These are phyloP conservation scores for Volvox carteri DNA, from an alignment of 163 green algal species.

Conservation along the genomic window DNA sequence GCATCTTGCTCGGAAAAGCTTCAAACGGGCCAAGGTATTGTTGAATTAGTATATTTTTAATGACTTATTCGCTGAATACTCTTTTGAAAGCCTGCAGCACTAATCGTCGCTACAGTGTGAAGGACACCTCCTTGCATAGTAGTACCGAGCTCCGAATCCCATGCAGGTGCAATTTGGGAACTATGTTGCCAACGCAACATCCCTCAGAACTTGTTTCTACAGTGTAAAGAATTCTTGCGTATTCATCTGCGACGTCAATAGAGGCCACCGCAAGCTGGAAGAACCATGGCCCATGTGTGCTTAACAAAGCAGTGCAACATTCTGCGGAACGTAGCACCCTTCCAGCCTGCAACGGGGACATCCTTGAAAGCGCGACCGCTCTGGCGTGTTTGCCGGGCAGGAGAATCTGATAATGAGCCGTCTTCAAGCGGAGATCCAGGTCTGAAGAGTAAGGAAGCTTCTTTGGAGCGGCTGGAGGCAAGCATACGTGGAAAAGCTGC, in stretches of 20 bases:
- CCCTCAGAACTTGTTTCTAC: no score
- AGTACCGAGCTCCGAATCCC: neutral
- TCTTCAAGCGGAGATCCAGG: neutral
- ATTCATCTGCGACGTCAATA: no score
- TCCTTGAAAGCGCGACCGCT: neutral
- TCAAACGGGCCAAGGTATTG: neutral
- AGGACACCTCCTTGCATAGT: neutral
- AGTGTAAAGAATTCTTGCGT: no score
- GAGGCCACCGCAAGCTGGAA: no score
- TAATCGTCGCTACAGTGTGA: neutral
- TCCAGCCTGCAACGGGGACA: neutral
- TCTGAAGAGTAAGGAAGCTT: conserved; percentile 50
- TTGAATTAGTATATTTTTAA: neutral
- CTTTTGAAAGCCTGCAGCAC: no score
- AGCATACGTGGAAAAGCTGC: conserved; percentile 48
- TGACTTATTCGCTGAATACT: no score
- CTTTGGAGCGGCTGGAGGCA: conserved; percentile 69
- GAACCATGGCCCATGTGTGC: neutral
- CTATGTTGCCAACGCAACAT: no score
- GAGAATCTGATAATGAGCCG: neutral
- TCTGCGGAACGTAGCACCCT: neutral
- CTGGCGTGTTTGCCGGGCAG: neutral
- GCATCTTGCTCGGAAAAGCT: neutral
- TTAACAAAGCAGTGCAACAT: neutral
- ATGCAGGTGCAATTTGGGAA: no score